Percentiles rank a stretch among this genome's conserved stretches.
phyloP scores from a whole-genome alignment of 23 red algal genomes.

The Agarophyton chilense region DNA sequence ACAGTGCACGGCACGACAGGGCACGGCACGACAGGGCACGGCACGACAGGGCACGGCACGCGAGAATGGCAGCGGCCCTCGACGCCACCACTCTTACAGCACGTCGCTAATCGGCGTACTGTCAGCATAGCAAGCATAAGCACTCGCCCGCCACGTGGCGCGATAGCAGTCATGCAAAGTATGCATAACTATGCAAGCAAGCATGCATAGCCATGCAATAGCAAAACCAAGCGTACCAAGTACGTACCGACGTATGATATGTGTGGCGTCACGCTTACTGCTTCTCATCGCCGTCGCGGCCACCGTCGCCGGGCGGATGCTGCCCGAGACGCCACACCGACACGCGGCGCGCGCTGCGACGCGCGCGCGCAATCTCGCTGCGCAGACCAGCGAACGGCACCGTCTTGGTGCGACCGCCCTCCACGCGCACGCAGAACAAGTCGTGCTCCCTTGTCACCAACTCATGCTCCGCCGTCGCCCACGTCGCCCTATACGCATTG shows the following conservation, averaged over 20 bases:
- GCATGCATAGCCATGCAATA: too few relatives aligned
- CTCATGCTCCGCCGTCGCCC: neutral
- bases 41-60: neutral
- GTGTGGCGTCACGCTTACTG: too few relatives aligned
- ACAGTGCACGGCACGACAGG: too few relatives aligned
- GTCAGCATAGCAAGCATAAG: neutral
- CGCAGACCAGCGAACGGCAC: neutral
- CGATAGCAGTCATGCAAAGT: neutral
- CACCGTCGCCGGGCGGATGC: neutral
- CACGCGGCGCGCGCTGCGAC: neutral
- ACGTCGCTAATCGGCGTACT: neutral
- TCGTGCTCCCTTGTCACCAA: neutral
- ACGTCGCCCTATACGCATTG: too few relatives aligned
- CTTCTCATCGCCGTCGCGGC: neutral
- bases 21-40: too few relatives aligned
- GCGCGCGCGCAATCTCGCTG: constrained; percentile 15
- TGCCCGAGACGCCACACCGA: neutral
- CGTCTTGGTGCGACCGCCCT: neutral
- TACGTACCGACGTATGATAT: too few relatives aligned
- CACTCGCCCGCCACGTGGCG: neutral
- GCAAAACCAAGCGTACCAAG: too few relatives aligned
- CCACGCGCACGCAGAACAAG: constrained; percentile 33
- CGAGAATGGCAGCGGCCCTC: neutral
- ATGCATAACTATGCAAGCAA: too few relatives aligned
- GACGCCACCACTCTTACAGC: neutral